A percentile compares a stretch with the other conserved stretches of the same genome.
phyloP scores from a whole-genome alignment of 2,329 filamentous ascomycete species.

The Cladophialophora immunda region DNA sequence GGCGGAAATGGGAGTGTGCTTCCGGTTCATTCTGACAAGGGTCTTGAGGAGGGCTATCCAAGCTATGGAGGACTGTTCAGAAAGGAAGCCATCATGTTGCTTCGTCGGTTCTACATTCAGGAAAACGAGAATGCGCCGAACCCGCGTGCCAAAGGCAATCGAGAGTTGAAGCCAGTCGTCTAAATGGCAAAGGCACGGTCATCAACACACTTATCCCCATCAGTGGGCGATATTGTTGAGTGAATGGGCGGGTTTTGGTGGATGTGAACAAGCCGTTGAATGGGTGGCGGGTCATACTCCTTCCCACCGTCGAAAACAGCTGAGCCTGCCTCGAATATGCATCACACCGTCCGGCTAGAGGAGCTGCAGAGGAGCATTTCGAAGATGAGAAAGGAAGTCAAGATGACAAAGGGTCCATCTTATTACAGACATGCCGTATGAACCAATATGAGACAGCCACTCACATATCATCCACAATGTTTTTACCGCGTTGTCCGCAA shows the following conservation, averaged over 20 bases:
- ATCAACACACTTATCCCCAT: neutral
- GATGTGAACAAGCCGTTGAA: conserved; percentile 5
- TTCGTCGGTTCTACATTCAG: conserved; percentile 95
- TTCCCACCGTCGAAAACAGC: neutral
- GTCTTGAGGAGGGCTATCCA: conserved; percentile 79
- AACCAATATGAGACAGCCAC: neutral
- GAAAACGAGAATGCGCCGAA: conserved; percentile 87
- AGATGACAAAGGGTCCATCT: neutral
- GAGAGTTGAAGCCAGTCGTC: conserved; percentile 65
- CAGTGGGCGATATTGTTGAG: neutral
- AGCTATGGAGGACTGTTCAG: conserved; percentile 88
- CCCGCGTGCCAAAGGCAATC: conserved; percentile 70
- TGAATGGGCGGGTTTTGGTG: neutral
- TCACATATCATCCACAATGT: neutral
- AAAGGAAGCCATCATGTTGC: conserved; percentile 89
- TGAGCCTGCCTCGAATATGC: neutral
- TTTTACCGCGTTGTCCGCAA: too few relatives aligned
- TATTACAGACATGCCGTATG: neutral
- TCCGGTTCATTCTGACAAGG: conserved; percentile 54
- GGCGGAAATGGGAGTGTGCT: conserved; percentile 95
- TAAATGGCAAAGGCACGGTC: conserved; percentile 19
- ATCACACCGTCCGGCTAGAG: neutral
- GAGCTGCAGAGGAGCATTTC: neutral
- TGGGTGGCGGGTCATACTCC: neutral
- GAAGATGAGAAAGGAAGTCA: neutral